Evolutionary conservation across 768 basidiomycete genomes (phyloP).

Genomic region (Hericium coralloides): DNA sequence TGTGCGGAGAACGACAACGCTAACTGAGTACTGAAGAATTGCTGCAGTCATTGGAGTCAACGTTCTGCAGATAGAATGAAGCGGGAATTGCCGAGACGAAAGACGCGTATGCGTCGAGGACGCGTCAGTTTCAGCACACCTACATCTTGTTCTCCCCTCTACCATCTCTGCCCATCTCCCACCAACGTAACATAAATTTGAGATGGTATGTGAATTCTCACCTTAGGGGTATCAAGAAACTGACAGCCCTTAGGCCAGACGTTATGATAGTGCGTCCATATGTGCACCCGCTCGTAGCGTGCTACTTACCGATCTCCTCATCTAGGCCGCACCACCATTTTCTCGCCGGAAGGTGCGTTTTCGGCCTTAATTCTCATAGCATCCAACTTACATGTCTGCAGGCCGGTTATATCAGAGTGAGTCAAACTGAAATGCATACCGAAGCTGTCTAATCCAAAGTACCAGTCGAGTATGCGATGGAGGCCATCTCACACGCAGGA

Average conservation of each 20-base stretch:
- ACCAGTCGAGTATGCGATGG: constrained; percentile 98
- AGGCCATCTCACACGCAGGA: constrained; percentile 94
- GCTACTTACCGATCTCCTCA: not conserved
- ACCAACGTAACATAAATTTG: not conserved
- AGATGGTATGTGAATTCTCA: not conserved
- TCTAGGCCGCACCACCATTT: constrained; percentile 90
- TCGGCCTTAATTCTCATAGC: not conserved
- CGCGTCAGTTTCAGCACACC: not conserved
- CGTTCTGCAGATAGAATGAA: no score
- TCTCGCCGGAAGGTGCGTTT: constrained; percentile 88
- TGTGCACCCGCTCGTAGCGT: no score
- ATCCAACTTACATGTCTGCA: constrained; percentile 24
- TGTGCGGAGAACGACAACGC: no score
- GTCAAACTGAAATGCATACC: constrained; percentile 17
- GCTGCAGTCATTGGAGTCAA: no score
- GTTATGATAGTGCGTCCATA: constrained; percentile 82
- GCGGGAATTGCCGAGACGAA: not conserved
- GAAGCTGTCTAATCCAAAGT: no score
- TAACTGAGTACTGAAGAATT: no score
- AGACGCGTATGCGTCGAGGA: constrained; percentile 6
- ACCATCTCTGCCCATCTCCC: not conserved
- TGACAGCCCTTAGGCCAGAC: constrained; percentile 54
- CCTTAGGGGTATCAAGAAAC: no score
- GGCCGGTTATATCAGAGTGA: constrained; percentile 95
- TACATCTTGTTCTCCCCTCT: not conserved